Evolutionary conservation across 306 rosid genomes (phyloP), one percentile per base, ranked within the genome.

Genomic region (Rosa persica): DNA sequence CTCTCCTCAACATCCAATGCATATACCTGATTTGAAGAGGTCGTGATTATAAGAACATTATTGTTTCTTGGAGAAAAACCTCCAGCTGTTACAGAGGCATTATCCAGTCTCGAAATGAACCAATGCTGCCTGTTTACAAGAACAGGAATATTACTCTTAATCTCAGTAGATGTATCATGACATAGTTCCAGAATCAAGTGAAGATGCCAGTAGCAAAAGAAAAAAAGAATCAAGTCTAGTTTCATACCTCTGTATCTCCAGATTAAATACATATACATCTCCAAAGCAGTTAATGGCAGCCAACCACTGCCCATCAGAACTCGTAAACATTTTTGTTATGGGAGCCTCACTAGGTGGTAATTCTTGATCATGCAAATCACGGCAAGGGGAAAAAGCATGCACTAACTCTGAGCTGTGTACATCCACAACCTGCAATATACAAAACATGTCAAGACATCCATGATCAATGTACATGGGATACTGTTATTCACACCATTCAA

Each of bases 281-380:
- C 99, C 99, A 86, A 93, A 90, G 85, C 98, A 93, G 86, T 96
- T 96, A 78, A 93, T 89, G n/a, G 99, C 96, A 11, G 98, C 97
- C 86, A 96, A 76, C 99, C 99, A 96, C 84, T 93, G 99, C 66
- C 94, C 91, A 81, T 96, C 99, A 66, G 93, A 90, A 83, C 98
- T 96, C 25, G 96, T 83, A 80, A 91, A 93, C 89, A 93, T 79
- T 88, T 83, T 93, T 51, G 99, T 96, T 72, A 96, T 96, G 47
- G 99, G 99, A 74, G 99, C 98, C 81, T 96, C 96, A 5, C 82
- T 65, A 2, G 98, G 92, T 12, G 92, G 91, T 69, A 84, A 84
- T 64, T 75, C 83, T 70, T 85, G 91, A 82, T 93, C 89, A 65
- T 70, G 83, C 76, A 83, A 64, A 67, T 85, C 88, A 12, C 86